Evolutionary conservation across 1,284 basidiomycete species (phyloP).

Genomic region (Clitocybe nebularis): DNA sequence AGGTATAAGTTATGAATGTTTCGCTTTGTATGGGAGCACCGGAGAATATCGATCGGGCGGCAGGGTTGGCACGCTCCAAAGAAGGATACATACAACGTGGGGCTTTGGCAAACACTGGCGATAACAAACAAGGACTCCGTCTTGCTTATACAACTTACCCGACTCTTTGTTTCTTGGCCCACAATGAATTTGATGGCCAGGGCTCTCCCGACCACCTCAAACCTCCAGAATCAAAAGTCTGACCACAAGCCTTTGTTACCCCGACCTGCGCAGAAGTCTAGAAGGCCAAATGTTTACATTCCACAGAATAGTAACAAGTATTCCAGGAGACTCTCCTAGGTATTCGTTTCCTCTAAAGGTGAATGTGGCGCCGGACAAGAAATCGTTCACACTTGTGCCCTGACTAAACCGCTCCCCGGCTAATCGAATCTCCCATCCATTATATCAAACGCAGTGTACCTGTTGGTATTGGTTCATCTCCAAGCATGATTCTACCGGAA

Average conservation of each 20-base stretch:
- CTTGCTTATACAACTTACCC: too few relatives aligned
- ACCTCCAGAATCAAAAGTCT: too few relatives aligned
- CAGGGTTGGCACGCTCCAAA: background rate
- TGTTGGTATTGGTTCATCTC: constrained; percentile 8
- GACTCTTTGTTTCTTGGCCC: too few relatives aligned
- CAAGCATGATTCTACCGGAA: background rate
- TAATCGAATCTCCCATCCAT: constrained; percentile 30
- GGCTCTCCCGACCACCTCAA: too few relatives aligned
- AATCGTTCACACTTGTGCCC: too few relatives aligned
- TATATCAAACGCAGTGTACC: constrained; percentile 29
- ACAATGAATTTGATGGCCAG: too few relatives aligned
- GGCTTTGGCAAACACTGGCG: background rate
- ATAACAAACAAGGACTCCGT: background rate
- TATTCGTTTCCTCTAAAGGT: background rate
- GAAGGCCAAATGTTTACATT: too few relatives aligned
- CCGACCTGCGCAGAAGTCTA: too few relatives aligned
- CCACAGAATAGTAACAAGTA: background rate
- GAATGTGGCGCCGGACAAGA: constrained; percentile 4
- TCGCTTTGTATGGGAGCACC: background rate
- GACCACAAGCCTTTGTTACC: too few relatives aligned
- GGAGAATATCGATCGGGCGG: background rate
- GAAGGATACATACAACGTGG: background rate
- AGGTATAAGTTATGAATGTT: background rate
- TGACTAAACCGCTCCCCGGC: background rate
- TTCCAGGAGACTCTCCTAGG: background rate